Conservation (phyloP, 257 asterid species). For the Mitragyna speciosa region DNA sequence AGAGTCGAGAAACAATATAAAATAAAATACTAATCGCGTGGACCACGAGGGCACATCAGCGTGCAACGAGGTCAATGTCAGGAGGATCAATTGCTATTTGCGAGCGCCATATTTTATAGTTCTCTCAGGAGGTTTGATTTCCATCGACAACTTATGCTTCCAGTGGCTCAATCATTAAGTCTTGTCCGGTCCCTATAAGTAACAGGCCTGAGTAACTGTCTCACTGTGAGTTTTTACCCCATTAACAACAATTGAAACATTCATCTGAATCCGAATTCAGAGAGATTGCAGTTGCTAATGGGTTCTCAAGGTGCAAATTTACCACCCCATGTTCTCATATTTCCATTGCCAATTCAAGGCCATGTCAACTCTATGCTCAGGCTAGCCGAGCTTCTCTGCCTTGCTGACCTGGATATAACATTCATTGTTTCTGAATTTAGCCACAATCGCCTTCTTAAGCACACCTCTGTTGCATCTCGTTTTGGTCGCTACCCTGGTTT, state of each 20-base stretch:
- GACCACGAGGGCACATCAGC: neutral
- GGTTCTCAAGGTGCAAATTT: slow-evolving; percentile 15
- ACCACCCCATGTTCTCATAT: slow-evolving; percentile 48
- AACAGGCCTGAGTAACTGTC: too few relatives aligned
- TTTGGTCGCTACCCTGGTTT: slow-evolving; percentile 35
- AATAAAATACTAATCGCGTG: neutral
- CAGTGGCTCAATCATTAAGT: too few relatives aligned
- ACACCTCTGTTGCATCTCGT: slow-evolving; percentile 26
- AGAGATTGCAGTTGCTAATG: slow-evolving; percentile 7
- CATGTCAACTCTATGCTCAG: slow-evolving; percentile 45
- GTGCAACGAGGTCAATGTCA: neutral
- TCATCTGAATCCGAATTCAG: too few relatives aligned
- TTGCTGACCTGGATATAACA: slow-evolving; percentile 33
- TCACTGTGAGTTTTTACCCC: neutral
- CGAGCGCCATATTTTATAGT: too few relatives aligned
- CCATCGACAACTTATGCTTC: too few relatives aligned
- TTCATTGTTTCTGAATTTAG: slow-evolving; percentile 35
- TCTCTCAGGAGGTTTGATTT: too few relatives aligned
- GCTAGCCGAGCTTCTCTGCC: slow-evolving; percentile 53
- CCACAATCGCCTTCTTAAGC: slow-evolving; percentile 40
- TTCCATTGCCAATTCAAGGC: slow-evolving; percentile 45
- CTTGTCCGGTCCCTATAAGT: too few relatives aligned
- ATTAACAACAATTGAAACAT: neutral
- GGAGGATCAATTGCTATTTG: too few relatives aligned
- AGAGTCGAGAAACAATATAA: too few relatives aligned